phyloP scores from a whole-genome alignment of 1,284 basidiomycete species.

The Moesziomyces antarcticus region DNA sequence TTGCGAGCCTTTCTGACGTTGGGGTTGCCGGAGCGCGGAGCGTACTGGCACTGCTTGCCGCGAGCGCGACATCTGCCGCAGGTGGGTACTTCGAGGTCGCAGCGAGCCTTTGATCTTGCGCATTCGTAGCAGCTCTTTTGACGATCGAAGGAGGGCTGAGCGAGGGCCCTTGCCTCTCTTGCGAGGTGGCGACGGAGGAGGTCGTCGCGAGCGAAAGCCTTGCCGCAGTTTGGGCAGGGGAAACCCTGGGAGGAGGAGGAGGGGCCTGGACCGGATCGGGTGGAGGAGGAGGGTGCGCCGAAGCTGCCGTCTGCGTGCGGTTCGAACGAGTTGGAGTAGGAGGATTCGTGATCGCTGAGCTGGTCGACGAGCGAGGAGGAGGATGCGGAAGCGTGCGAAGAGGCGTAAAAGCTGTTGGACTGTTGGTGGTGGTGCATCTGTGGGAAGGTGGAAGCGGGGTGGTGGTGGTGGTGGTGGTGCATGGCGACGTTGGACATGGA shows the following conservation, averaged over 20 bases:
- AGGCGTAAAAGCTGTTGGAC: constrained; percentile 29
- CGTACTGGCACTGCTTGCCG: constrained; percentile 58
- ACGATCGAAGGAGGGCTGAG: constrained; percentile 56
- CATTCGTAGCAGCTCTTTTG: constrained; percentile 63
- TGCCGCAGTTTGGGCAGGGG: constrained; percentile 56
- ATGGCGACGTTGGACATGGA: constrained; percentile 25
- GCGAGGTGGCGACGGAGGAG: constrained; percentile 55
- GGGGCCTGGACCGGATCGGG: constrained; percentile 40
- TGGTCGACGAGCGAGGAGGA: constrained; percentile 44
- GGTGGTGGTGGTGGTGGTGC: constrained; percentile 5
- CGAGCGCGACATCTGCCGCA: constrained; percentile 59
- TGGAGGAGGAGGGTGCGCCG: constrained; percentile 2
- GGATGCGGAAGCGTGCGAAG: constrained; percentile 44
- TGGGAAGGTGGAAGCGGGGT: constrained; percentile 6
- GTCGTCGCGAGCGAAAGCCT: constrained; percentile 55
- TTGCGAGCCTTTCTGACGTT: constrained; percentile 55
- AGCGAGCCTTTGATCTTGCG: constrained; percentile 58
- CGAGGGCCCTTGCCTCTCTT: constrained; percentile 50
- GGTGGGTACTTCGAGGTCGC: constrained; percentile 60
- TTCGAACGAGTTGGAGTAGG: constrained; percentile 37
- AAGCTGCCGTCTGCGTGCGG: constrained; percentile 26
- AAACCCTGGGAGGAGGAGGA: constrained; percentile 44
- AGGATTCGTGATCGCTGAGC: constrained; percentile 42
- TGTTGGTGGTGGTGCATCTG: constrained; percentile 9
- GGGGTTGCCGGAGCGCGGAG: constrained; percentile 59